These are phyloP conservation scores for Dinochytrium kinnereticum DNA, from an alignment of 371 early-diverging fungal species.

Conservation along the genomic window DNA sequence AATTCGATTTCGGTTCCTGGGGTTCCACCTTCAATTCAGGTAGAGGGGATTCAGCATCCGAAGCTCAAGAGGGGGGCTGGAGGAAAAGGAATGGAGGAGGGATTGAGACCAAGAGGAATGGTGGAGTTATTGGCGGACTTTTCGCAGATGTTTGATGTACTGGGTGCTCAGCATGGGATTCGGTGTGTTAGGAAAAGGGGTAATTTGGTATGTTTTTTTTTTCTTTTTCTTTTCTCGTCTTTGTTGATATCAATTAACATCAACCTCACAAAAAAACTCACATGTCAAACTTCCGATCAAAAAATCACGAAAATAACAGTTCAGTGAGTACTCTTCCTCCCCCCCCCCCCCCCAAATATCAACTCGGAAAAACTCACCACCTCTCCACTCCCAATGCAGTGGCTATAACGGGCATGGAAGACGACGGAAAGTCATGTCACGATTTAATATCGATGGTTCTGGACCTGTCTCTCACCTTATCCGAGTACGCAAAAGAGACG, in stretches of 20 bases:
- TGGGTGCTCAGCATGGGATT: slow-evolving; percentile 21
- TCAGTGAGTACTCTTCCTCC: slow-evolving; percentile 1
- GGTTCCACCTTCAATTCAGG: not conserved
- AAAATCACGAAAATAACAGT: not conserved
- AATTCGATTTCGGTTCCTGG: not conserved
- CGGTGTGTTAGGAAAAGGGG: slow-evolving; percentile 10
- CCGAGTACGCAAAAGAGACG: slow-evolving; percentile 28
- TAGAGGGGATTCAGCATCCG: not conserved
- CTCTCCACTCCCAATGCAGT: no score
- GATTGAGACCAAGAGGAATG: slow-evolving; percentile 22
- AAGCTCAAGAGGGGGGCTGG: not conserved
- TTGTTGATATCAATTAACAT: not conserved
- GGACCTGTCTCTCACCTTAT: slow-evolving; percentile 26
- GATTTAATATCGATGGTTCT: slow-evolving; percentile 17
- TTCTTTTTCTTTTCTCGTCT: not conserved
- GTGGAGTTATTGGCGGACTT: slow-evolving; percentile 35
- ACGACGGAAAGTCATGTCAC: slow-evolving; percentile 14
- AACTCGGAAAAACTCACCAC: no score
- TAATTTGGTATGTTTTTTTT: slow-evolving; percentile 19
- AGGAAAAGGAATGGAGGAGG: not conserved
- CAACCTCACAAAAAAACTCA: no score
- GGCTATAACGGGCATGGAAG: slow-evolving; percentile 8
- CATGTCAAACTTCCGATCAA: not conserved
- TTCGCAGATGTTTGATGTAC: slow-evolving; percentile 35
- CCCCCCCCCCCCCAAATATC: no score